These are phyloP conservation scores for Xylaria nigripes DNA, from an alignment of 495 filamentous ascomycete species.

Conservation along the genomic window DNA sequence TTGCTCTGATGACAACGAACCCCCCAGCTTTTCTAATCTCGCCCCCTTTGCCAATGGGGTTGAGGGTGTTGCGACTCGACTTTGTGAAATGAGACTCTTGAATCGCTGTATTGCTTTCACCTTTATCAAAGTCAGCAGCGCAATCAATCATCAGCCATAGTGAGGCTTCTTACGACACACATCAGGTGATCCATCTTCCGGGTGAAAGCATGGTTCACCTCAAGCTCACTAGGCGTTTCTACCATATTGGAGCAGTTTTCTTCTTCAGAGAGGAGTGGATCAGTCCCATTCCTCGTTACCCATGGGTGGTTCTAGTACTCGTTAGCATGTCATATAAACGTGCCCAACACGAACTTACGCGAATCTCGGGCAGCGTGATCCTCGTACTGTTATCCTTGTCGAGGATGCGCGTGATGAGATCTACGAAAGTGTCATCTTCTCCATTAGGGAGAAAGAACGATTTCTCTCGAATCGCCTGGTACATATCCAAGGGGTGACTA, in stretches of 20 bases:
- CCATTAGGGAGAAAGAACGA: conserved; percentile 40
- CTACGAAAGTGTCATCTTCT: conserved; percentile 53
- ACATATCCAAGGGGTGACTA: conserved; percentile 71
- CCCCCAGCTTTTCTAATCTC: neutral
- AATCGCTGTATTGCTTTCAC: conserved; percentile 90
- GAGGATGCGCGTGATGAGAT: conserved; percentile 59
- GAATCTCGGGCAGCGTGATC: conserved; percentile 70
- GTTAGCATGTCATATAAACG: neutral
- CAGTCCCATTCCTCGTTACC: conserved; percentile 77
- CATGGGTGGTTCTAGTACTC: conserved; percentile 74
- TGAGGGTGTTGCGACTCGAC: conserved; percentile 24
- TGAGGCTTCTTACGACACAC: conserved; percentile 59
- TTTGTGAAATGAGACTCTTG: conserved; percentile 46
- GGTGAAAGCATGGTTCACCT: conserved; percentile 86
- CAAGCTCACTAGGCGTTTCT: conserved; percentile 74
- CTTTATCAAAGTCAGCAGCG: conserved; percentile 36
- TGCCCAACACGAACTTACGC: conserved; percentile 46
- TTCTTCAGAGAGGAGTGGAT: conserved; percentile 69
- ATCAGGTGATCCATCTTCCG: conserved; percentile 74
- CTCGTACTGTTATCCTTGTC: conserved; percentile 71
- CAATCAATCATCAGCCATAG: neutral
- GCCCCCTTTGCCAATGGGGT: conserved; percentile 1
- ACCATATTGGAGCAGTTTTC: conserved; percentile 82
- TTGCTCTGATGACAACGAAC: conserved; percentile 19
- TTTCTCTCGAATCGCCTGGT: conserved; percentile 75